Evolutionary conservation across 345 rosid species (phyloP), one percentile per base, ranked within the genome.

Genomic region (Arabis alpina): DNA sequence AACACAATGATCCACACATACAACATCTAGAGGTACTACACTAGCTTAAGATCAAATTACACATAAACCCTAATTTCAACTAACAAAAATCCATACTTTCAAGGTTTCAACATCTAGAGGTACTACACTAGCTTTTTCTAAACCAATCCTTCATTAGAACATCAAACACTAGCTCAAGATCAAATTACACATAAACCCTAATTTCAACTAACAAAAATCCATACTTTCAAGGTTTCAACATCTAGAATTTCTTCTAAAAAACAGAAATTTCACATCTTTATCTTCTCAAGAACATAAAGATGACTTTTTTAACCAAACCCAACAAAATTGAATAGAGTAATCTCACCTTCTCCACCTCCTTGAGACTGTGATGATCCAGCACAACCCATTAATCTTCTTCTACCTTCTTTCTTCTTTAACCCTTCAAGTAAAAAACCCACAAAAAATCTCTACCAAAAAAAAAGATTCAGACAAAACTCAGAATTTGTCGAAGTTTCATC

Each of bases 341-440:
- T 39, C 66, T 76, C 47, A 85, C 91, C 96, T 49, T 85, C n/a
- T n/a, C n/a, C n/a, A n/a, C n/a, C 91, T 67, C 66, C 84, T 74
- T 84, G 81, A 19, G 86, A 75, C 69, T 78, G 89, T 36, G 91
- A 78, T n/a, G 96, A 90, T 83, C 88, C 91, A 73, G 80, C 86
- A 72, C 93, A 90, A 60, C 93, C 96, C 96, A 90, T 90, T 70
- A 30, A 49, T 68, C 14, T 62, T 66, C 47, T 55, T 52, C 54
- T 19, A n/a, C n/a, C n/a, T n/a, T n/a, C n/a, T n/a, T n/a, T n/a
- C n/a, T n/a, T n/a, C n/a, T n/a, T n/a, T n/a, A n/a, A n/a, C n/a
- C 64, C 67, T 66, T 28, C 7, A 34, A 64, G 23, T 40, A 57
- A 66, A 65, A 66, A 10, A 5, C 6, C n/a, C 1, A 65, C n/a